Conservation (phyloP, 768 basidiomycete genomes). For the Leccinum longicurvipes region DNA sequence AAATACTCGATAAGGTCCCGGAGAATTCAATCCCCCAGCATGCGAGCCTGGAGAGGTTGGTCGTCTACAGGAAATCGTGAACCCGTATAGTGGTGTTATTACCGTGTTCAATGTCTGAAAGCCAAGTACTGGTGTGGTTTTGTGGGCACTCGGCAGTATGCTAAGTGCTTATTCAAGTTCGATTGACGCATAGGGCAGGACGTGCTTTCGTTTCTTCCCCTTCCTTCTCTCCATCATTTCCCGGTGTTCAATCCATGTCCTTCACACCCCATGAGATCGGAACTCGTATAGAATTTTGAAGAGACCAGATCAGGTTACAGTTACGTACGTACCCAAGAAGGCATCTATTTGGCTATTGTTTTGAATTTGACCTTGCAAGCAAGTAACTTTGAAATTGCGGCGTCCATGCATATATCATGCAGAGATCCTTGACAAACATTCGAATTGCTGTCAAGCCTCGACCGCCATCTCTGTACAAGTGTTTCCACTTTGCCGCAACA, state of each 20-base stretch:
- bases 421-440: slow-evolving; percentile 21
- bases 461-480: slow-evolving; percentile 5
- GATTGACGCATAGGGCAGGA: slow-evolving; percentile 21
- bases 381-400: neutral
- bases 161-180: too few relatives aligned
- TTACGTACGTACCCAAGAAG: neutral
- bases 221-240: neutral
- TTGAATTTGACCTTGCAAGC: neutral
- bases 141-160: slow-evolving; percentile 11
- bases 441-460: slow-evolving; percentile 10
- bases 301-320: too few relatives aligned
- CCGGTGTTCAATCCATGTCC: slow-evolving; percentile 44
- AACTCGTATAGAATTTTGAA: slow-evolving; percentile 89
- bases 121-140: slow-evolving; percentile 15
- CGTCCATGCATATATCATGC: slow-evolving; percentile 22
- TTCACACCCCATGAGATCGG: slow-evolving; percentile 74
- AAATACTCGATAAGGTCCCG: slow-evolving; percentile 52
- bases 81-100: neutral
- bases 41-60: slow-evolving; percentile 46
- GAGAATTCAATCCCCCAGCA: slow-evolving; percentile 40
- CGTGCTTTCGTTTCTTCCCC: slow-evolving; percentile 4
- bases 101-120: too few relatives aligned
- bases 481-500: slow-evolving; percentile 12
- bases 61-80: slow-evolving; percentile 33
- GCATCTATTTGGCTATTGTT: neutral